A percentile compares a stretch with the other conserved stretches of the same genome.
Evolutionary conservation across 1,284 basidiomycete genomes (phyloP).

Genomic region (Rhodotorula mucilaginosa): DNA sequence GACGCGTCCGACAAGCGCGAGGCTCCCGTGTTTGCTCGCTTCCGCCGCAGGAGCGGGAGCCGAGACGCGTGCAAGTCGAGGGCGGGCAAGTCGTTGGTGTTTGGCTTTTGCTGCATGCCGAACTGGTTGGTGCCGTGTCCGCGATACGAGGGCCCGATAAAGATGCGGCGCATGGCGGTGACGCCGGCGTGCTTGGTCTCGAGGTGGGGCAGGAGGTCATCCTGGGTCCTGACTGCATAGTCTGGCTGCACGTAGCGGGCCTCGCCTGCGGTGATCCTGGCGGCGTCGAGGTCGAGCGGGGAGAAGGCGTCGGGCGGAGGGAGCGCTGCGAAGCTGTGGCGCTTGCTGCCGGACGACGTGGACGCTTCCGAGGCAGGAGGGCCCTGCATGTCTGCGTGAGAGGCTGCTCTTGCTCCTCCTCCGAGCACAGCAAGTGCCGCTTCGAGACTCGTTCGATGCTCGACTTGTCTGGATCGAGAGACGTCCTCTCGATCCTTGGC

Average conservation of each 20-base stretch:
- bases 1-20: not conserved
- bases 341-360: not conserved
- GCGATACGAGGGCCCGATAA: conserved; percentile 28
- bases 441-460: too few species aligned
- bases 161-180: conserved; percentile 13
- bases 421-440: not conserved
- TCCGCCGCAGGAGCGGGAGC: not conserved
- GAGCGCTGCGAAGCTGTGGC: not conserved
- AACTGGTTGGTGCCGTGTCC: not conserved
- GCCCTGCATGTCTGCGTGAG: not conserved
- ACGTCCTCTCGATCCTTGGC: too few species aligned
- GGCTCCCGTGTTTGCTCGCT: not conserved
- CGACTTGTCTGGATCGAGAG: too few species aligned
- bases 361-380: conserved; percentile 1
- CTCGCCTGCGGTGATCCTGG: not conserved
- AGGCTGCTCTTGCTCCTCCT: not conserved
- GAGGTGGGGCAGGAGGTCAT: not conserved
- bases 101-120: not conserved
- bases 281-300: not conserved
- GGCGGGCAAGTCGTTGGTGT: not conserved
- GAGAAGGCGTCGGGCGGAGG: not conserved
- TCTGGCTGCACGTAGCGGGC: conserved; percentile 7
- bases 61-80: not conserved
- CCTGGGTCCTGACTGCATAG: conserved; percentile 7
- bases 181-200: conserved; percentile 26